phyloP scores from a whole-genome alignment of 495 filamentous ascomycete genomes.

The Neurospora africana region DNA sequence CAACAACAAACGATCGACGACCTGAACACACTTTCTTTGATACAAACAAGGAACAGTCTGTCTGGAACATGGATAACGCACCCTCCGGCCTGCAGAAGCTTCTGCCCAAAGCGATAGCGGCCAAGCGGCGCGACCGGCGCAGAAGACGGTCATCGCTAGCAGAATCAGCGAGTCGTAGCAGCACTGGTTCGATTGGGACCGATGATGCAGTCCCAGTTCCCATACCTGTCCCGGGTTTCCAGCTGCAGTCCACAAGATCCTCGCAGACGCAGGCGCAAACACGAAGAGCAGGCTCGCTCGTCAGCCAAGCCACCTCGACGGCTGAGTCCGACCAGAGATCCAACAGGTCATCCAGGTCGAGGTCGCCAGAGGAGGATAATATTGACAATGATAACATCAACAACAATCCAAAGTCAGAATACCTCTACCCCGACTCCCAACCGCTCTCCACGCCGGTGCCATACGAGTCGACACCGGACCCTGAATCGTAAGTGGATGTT shows the following conservation, averaged over 20 bases:
- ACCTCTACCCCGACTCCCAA: neutral
- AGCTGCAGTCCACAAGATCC: neutral
- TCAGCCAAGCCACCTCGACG: neutral
- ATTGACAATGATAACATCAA: neutral
- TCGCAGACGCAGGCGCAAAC: neutral
- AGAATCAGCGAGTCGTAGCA: slow-evolving; percentile 11
- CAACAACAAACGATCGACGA: neutral
- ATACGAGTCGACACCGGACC: slow-evolving; percentile 10
- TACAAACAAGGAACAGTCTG: neutral
- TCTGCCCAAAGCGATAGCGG: slow-evolving; percentile 32
- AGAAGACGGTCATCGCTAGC: slow-evolving; percentile 22
- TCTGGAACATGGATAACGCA: slow-evolving; percentile 15
- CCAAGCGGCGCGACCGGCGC: slow-evolving; percentile 27
- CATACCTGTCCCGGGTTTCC: neutral
- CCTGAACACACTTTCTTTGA: neutral
- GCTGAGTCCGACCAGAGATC: neutral
- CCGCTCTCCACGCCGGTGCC: neutral
- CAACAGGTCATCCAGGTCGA: neutral
- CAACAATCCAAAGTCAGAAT: neutral
- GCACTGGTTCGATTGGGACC: neutral
- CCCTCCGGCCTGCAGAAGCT: slow-evolving; percentile 38
- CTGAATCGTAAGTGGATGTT: slow-evolving; percentile 11
- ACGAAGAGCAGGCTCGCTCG: neutral
- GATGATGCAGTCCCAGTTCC: neutral
- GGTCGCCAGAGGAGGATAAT: neutral